Evolutionary conservation across 306 rosid species (phyloP), one percentile per base, ranked within the genome.

Genomic region (Casuarina cunninghamiana): DNA sequence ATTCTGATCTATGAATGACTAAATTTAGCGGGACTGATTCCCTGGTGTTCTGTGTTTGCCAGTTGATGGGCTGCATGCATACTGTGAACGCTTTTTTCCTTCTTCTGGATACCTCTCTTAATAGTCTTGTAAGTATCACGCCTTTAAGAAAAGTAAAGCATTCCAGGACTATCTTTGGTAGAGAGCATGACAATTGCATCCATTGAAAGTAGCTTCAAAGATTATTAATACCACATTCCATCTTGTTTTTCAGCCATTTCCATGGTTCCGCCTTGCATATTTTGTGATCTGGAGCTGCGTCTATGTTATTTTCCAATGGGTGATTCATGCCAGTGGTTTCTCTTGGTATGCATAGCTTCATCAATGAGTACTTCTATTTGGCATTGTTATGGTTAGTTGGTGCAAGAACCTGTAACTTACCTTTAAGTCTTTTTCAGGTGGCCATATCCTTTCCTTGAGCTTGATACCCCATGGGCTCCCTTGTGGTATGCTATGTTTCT

Each of bases 361-460:
- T 44, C 35, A 45, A 5, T 60, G 26, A 37, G 32, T 37, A 42
- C 42, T 15, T 66, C 1, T 75, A 53, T 8, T 5, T 57, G 46
- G 0, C 67, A 17, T 2, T 45, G 5, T 35, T 37, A 26, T 26
- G 32, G 44, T 12, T 32, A 41, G 17, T 53, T 8, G 43, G 3
- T 68, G 12, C 13, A 62, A 50, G 54, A 73, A 53, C 13, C 46
- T 41, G 41, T 72, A 51, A 84, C 74, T 41, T 84, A 35, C 26
- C 41, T 65, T 26, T 45, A 77, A 53, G 11, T 42, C 54, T 78
- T 54, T 55, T 65, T 11, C 81, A 88, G 91, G 91, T 88, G 91
- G 91, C 98, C 98, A 3, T 94, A 94, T 84, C 96, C 98, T 53
- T 93, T 93, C 82, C 86, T 93, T 3, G 93, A 90, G 89, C 91